Evolutionary conservation across 2,329 filamentous ascomycete species (phyloP), one percentile per base, ranked within the genome.

Genomic region (Cladophialophora bantiana): DNA sequence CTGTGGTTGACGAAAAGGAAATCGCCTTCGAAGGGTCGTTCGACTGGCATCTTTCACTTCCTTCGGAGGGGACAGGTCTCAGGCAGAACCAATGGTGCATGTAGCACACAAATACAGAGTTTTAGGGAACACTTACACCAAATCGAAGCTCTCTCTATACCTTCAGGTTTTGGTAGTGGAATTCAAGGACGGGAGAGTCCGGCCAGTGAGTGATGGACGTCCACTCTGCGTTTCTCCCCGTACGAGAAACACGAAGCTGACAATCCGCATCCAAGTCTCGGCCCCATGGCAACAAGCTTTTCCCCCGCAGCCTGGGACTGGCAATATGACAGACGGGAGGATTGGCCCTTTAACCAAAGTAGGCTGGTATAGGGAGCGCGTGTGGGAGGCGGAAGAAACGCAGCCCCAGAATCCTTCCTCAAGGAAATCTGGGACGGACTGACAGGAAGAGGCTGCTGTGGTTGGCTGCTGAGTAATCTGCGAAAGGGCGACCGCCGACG

Each of bases 1-100:
- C 42, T 45, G 36, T 58, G 55, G 20, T 58, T 58, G 18, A 58
- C 55, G 34, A 58, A 58, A 2, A 58, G 36, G 20, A 58, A 58
- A n/a, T 58, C 55, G 9, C 55, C 55, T 35, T 42, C 55, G 36
- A 58, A 58, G 35, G 55, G 20, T 15, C 38, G 32, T 3, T 58
- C 55, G 34, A 7, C 36, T 6, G 55, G 36, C 55, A 58, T 58
- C 7, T 20, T 58, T 10, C 54, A 40, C 7, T 20, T 58, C 9
- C 54, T 56, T 18, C 12, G 15, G 5, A 42, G 40, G 15, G 40
- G 6, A 4, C 15, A 42, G 15, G 10, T 5, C 15, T 7, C 13
- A 3, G 13, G 15, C 4, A 5, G 10, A 42, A 26, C 26, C 40
- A 5, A 42, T 6, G 40, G 18, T 9, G 40, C 40, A 42, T 42